Percentiles rank a stretch among this genome's conserved stretches.
Evolutionary conservation across 1,284 basidiomycete species (phyloP).

Genomic region (Leucoagaricus sp.): DNA sequence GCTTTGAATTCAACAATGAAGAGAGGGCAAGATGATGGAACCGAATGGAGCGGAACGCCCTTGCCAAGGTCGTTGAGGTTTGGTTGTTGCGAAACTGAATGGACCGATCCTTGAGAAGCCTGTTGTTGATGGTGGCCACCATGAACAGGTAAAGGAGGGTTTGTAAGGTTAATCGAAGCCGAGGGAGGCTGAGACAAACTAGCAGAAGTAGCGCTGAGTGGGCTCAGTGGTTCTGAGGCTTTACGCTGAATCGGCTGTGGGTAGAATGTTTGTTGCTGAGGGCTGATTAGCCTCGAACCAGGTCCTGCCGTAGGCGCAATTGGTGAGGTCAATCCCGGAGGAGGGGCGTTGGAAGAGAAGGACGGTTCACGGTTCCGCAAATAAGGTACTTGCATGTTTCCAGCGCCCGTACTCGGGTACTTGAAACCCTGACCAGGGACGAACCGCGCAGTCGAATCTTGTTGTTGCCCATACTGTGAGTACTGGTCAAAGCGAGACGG

Average conservation of each 20-base stretch:
- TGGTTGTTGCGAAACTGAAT: slow-evolving; percentile 28
- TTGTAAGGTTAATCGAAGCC: slow-evolving; percentile 8
- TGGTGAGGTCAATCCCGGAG: slow-evolving; percentile 34
- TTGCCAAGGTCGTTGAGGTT: slow-evolving; percentile 77
- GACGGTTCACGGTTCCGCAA: slow-evolving; percentile 6
- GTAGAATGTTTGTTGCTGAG: slow-evolving; percentile 43
- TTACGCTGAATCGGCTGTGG: slow-evolving; percentile 45
- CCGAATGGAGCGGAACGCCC: slow-evolving; percentile 83
- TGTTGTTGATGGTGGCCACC: slow-evolving; percentile 24
- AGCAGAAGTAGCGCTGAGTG: slow-evolving; percentile 18
- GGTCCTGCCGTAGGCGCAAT: slow-evolving; percentile 40
- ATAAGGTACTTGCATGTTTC: slow-evolving; percentile 3
- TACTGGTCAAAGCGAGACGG: slow-evolving; percentile 30
- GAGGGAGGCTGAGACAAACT: slow-evolving; percentile 5
- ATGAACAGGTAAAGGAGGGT: slow-evolving; percentile 8
- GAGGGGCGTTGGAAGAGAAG: background rate
- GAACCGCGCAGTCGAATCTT: slow-evolving; percentile 53
- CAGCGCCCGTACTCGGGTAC: slow-evolving; percentile 37
- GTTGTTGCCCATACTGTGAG: slow-evolving; percentile 37
- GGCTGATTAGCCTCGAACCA: slow-evolving; percentile 40
- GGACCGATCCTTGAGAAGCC: slow-evolving; percentile 25
- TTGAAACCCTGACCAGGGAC: slow-evolving; percentile 68
- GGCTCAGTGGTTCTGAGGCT: slow-evolving; percentile 44
- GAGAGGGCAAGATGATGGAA: slow-evolving; percentile 84
- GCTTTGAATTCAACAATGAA: slow-evolving; percentile 99